Percentiles rank a stretch among this genome's conserved stretches.
Conservation (phyloP, 2,329 filamentous ascomycete genomes). For the Dothistroma pini region DNA sequence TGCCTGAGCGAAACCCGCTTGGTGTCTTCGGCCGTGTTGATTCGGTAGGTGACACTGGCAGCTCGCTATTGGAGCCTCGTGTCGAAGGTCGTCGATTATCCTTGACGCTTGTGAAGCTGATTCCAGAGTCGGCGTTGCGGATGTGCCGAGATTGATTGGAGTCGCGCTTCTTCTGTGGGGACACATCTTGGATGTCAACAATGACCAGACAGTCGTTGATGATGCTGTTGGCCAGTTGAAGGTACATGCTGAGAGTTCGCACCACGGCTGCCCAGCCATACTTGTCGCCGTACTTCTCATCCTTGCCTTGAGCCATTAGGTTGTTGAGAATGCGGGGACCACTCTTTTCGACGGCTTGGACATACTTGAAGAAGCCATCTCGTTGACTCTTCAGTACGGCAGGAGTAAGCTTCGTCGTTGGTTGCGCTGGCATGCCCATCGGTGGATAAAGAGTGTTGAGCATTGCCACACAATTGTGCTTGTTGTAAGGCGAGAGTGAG, state of each 20-base stretch:
- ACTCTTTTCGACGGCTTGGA: slow-evolving; percentile 54
- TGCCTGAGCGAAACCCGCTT: slow-evolving; percentile 38
- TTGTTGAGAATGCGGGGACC: slow-evolving; percentile 52
- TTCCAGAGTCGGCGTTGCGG: slow-evolving; percentile 61
- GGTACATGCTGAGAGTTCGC: slow-evolving; percentile 54
- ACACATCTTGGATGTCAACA: slow-evolving; percentile 40
- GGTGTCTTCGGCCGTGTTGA: slow-evolving; percentile 35
- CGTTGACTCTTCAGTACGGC: slow-evolving; percentile 55
- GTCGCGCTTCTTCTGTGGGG: slow-evolving; percentile 20
- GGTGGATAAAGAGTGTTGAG: slow-evolving; percentile 65
- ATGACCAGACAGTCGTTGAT: slow-evolving; percentile 58
- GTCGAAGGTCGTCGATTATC: slow-evolving; percentile 22
- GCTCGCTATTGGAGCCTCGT: slow-evolving; percentile 20
- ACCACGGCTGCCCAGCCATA: slow-evolving; percentile 54
- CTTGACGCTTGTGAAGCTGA: slow-evolving; percentile 51
- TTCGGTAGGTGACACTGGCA: slow-evolving; percentile 24
- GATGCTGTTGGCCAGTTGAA: slow-evolving; percentile 56
- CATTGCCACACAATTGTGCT: slow-evolving; percentile 63
- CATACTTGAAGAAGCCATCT: slow-evolving; percentile 61
- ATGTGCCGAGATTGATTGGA: slow-evolving; percentile 37
- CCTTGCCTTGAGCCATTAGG: slow-evolving; percentile 53
- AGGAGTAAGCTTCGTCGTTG: slow-evolving; percentile 51
- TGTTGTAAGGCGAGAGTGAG: slow-evolving; percentile 59
- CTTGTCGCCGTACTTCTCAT: slow-evolving; percentile 41
- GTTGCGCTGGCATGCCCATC: slow-evolving; percentile 40